phyloP scores from a whole-genome alignment of 2,329 filamentous ascomycete genomes.

The Neofusicoccum sp. region DNA sequence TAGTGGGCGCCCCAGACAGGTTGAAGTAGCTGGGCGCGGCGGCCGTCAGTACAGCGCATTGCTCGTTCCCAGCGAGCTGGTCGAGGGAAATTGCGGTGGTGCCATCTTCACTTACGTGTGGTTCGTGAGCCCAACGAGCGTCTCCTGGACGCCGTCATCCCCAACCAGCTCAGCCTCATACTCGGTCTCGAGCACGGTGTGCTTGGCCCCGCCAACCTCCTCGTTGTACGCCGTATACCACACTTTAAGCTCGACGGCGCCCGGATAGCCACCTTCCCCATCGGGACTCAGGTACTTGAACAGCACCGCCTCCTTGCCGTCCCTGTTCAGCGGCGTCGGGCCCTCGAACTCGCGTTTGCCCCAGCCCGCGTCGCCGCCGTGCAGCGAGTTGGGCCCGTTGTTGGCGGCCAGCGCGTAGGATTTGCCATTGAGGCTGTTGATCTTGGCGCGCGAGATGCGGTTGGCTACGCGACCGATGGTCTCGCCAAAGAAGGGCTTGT shows the following conservation, averaged over 20 bases:
- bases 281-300: slow-evolving; percentile 65
- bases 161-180: slow-evolving; percentile 81
- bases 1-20: slow-evolving; percentile 55
- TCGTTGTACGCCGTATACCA: slow-evolving; percentile 76
- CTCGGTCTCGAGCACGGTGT: slow-evolving; percentile 76
- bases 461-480: slow-evolving; percentile 87
- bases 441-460: slow-evolving; percentile 69
- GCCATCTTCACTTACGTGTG: slow-evolving; percentile 66
- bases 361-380: slow-evolving; percentile 66
- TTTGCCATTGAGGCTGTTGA: slow-evolving; percentile 69
- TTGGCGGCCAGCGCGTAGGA: slow-evolving; percentile 71
- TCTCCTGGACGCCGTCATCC: slow-evolving; percentile 75
- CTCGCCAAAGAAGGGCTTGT: slow-evolving; percentile 81
- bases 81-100: slow-evolving; percentile 2
- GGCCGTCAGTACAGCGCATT: not conserved
- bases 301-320: slow-evolving; percentile 40
- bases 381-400: slow-evolving; percentile 68
- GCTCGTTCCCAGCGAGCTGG: not conserved
- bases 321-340: slow-evolving; percentile 57
- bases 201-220: slow-evolving; percentile 59
- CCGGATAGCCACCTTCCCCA: slow-evolving; percentile 87
- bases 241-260: slow-evolving; percentile 73
- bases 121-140: slow-evolving; percentile 89
- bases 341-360: slow-evolving; percentile 76
- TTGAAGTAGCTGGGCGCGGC: slow-evolving; percentile 61